A percentile compares a stretch with the other conserved stretches of the same genome.
These are phyloP conservation scores for Neonectria hederae DNA, from an alignment of 2,329 filamentous ascomycete species.

Conservation along the genomic window DNA sequence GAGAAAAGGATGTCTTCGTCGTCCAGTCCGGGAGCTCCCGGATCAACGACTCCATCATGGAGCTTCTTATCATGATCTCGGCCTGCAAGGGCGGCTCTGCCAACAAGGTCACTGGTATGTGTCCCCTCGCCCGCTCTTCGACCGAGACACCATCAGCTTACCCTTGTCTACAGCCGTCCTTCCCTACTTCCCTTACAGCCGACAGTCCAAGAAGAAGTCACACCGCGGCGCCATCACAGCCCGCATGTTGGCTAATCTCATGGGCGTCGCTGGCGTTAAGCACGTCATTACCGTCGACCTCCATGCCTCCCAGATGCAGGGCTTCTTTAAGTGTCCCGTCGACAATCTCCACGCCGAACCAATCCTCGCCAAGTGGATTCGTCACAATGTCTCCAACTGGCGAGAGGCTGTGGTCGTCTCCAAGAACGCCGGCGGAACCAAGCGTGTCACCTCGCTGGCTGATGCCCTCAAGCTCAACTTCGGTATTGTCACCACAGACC, in stretches of 20 bases:
- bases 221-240: conserved; percentile 96
- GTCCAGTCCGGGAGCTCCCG: conserved; percentile 95
- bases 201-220: conserved; percentile 99
- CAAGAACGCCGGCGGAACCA: conserved; percentile 97
- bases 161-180: conserved; percentile 71
- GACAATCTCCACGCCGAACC: conserved; percentile 98
- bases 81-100: conserved; percentile 98
- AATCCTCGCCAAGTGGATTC: conserved; percentile 94
- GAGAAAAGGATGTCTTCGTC: conserved; percentile 99
- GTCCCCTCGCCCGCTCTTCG: conserved; percentile 19
- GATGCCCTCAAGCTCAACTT: conserved; percentile 98
- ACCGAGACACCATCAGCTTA: conserved; percentile 30
- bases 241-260: conserved; percentile 94
- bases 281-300: conserved; percentile 98
- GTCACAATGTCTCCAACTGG: conserved; percentile 87
- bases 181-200: conserved; percentile 98
- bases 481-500: conserved; percentile 91
- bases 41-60: conserved; percentile 99
- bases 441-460: conserved; percentile 93
- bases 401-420: conserved; percentile 93
- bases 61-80: conserved; percentile 98
- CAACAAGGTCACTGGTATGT: conserved; percentile 92
- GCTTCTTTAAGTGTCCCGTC: conserved; percentile 97
- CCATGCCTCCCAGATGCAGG: conserved; percentile 98
- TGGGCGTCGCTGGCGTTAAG: conserved; percentile 92